Base-by-base conservation (phyloP, 2,329 filamentous ascomycete species). In the Clarireedia paspali region DNA sequence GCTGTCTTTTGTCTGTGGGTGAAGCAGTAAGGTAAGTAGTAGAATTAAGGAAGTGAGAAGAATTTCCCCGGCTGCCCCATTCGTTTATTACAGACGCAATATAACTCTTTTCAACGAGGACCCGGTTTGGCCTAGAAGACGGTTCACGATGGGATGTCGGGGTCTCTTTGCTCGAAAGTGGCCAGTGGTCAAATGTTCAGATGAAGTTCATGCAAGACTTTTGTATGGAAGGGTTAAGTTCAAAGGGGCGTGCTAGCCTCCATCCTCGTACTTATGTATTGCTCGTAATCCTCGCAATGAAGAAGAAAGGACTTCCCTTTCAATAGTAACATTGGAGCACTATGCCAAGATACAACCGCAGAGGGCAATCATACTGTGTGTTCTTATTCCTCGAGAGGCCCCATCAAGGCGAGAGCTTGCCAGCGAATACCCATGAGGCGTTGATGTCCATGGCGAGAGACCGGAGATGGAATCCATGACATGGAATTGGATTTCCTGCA, bases 201-300 rank as follows among this genome's bases (percentile, higher is more conserved):
- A 53, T 53, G 50, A 53, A 46, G 20, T 53, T 53, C 50, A 53
- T 53, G 50, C 50, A 53, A 53, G 17, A 45, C 44, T 47, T 20
- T 4, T 10, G 3, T 23, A 47, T 24, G 17, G 39, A 20, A 40
- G 39, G 6, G 6, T 40, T 40, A 14, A 40, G 15, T 40, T 40
- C 17, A n/a, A 40, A 40, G 39, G 7, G 39, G 14, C 15, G 9
- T 2, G 39, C 12, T 6, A 17, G 39, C 14, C 15, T 40, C 39
- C 36, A 9, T 38, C 15, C 39, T 40, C 39, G 17, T n/a, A 17
- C n/a, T 17, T 17, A 17, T 17, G n/a, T 17, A 15, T 14, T 17
- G 39, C 10, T 20, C 39, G 27, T 30, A 30, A 9, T 30, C 2
- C 27, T 30, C 27, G 27, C 10, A 30, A 30, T 30, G 27, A 30